A percentile compares a stretch with the other conserved stretches of the same genome.
Evolutionary conservation across 2,329 filamentous ascomycete genomes (phyloP).

Genomic region (Knufia fluminis): DNA sequence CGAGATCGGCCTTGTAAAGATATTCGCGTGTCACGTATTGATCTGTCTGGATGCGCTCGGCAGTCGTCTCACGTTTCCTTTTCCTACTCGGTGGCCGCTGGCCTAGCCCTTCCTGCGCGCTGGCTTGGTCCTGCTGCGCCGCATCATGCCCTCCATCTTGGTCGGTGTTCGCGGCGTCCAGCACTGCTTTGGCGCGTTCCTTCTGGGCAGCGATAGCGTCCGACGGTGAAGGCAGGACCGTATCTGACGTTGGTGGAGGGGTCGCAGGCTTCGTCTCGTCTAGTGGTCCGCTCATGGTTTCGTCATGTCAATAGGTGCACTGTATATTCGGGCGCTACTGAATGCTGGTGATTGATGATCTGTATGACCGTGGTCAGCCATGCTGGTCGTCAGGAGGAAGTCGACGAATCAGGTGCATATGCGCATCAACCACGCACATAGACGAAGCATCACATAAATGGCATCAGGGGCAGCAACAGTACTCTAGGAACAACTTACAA

Average conservation of each 20-base stretch:
- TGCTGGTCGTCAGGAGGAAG: neutral
- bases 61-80: constrained; percentile 39
- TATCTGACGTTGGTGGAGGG: neutral
- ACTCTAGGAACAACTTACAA: neutral
- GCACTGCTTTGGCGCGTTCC: constrained; percentile 50
- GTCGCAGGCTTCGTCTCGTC: neutral
- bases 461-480: neutral
- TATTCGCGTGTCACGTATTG: constrained; percentile 59
- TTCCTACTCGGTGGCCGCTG: constrained; percentile 27
- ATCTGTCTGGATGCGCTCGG: constrained; percentile 46
- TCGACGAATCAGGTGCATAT: neutral
- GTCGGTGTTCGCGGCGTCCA: constrained; percentile 42
- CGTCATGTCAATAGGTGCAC: neutral
- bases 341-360: neutral
- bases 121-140: constrained; percentile 26
- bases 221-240: neutral
- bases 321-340: neutral
- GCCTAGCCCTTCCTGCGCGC: constrained; percentile 20
- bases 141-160: constrained; percentile 25
- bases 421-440: neutral
- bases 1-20: constrained; percentile 46
- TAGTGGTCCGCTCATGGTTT: neutral
- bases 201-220: constrained; percentile 50
- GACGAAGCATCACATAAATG: neutral
- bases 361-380: constrained; percentile 2